A percentile compares a stretch with the other conserved stretches of the same genome.
These are phyloP conservation scores for Aphanomyces invadans DNA, from an alignment of 352 stramenopile species.

Conservation along the genomic window DNA sequence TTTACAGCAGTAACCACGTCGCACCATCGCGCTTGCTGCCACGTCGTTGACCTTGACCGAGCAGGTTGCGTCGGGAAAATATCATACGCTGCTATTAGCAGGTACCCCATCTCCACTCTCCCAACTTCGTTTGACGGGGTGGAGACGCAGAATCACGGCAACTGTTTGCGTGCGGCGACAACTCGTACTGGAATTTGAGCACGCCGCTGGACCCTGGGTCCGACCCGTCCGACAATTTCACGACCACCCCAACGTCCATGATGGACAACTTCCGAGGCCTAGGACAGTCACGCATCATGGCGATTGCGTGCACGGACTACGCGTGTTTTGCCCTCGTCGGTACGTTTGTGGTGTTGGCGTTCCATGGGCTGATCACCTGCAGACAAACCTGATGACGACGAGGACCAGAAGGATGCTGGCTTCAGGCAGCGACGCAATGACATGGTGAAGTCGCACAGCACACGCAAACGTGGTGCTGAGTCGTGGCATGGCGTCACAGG, in stretches of 20 bases:
- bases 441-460: neutral
- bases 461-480: neutral
- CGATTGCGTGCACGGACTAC: constrained; percentile 51
- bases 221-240: constrained; percentile 28
- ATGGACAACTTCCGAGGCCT: constrained; percentile 33
- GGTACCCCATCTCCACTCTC: too few species aligned
- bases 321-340: constrained; percentile 62
- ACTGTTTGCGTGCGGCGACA: constrained; percentile 68
- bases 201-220: neutral
- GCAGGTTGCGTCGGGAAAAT: constrained; percentile 62
- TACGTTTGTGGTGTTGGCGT: constrained; percentile 25
- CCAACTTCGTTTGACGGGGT: too few species aligned
- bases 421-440: neutral
- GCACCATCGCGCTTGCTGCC: neutral
- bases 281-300: constrained; percentile 1
- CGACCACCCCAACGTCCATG: neutral
- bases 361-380: neutral
- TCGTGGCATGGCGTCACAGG: neutral
- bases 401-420: neutral
- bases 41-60: neutral
- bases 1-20: constrained; percentile 36
- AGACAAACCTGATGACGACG: constrained; percentile 24
- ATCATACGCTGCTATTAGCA: constrained; percentile 58
- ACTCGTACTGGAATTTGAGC: constrained; percentile 49
- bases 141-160: constrained; percentile 42